Base-by-base conservation (phyloP, 768 basidiomycete species). In the Leccinellum albellum region DNA sequence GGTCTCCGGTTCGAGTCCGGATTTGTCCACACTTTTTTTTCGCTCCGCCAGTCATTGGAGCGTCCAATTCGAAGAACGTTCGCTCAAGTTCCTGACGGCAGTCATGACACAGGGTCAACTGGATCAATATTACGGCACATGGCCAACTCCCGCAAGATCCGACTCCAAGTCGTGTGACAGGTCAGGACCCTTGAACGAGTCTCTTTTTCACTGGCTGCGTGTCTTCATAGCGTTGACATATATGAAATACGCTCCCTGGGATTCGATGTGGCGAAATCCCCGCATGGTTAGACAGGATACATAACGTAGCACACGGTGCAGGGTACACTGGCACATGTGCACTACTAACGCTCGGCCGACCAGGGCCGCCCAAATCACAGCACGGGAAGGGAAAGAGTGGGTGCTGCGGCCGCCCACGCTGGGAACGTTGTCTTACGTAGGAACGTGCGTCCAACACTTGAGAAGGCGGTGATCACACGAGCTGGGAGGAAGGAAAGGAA, bases 1-100 rank as follows among this genome's bases (percentile, higher is more conserved):
- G 73, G 73, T 72, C 71, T 72, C 72, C 72, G 69, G 71, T 72
- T 72, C 71, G 69, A 72, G 67, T 72, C 71, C 71, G 72, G 72
- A 70, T 72, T 74, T 73, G 71, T 74, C 71, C 71, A 72, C 55
- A 12, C 1, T 63, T 73, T 72, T 66, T 65, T 35, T 20, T 37
- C 31, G 3, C 13, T 13, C 6, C 4, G 12, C n/a, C n/a, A n/a
- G n/a, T n/a, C n/a, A n/a, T n/a, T n/a, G n/a, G n/a, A n/a, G n/a
- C 35, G 35, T 35, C 3, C 35, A 35, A 35, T n/a, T 40, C 37
- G 17, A 40, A 37, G 35, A 17, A 40, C n/a, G 37, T 40, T 40
- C 37, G 37, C 20, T 20, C 37, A 20, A 40, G 35, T 37, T 37
- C 35, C 35, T 37, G 35, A 37, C 35, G 35, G 17, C 17, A n/a